A percentile compares a stretch with the other conserved stretches of the same genome.
These are phyloP conservation scores for Thalia dealbata DNA, from an alignment of 176 grass and related monocot species.

Conservation along the genomic window DNA sequence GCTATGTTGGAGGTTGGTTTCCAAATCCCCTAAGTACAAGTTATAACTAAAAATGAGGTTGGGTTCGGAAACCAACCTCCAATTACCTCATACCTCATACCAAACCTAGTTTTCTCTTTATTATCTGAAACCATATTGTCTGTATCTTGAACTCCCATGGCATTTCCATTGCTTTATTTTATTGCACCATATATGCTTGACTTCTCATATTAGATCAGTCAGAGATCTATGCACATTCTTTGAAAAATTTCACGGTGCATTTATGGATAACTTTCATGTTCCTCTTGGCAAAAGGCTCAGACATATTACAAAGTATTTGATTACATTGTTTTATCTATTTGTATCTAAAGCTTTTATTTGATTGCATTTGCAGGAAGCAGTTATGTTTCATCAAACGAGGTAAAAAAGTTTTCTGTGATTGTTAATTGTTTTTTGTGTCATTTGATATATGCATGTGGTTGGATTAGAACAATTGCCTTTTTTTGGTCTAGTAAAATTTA, in stretches of 20 bases:
- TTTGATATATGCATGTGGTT: neutral
- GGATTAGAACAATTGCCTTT: no score
- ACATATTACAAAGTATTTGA: slow-evolving; percentile 24
- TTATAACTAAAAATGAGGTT: no score
- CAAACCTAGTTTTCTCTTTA: no score
- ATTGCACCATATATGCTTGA: slow-evolving; percentile 1
- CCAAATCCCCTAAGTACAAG: no score
- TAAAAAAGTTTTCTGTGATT: slow-evolving; percentile 14
- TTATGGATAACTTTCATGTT: slow-evolving; percentile 75
- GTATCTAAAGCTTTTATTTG: slow-evolving; percentile 30
- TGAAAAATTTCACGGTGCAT: slow-evolving; percentile 83
- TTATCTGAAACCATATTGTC: neutral
- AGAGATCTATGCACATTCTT: slow-evolving; percentile 71
- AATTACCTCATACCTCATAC: no score
- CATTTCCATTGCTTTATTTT: neutral
- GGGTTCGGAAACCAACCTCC: no score
- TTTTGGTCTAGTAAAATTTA: no score
- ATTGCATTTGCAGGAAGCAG: slow-evolving; percentile 51
- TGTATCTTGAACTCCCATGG: no score
- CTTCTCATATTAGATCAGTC: slow-evolving; percentile 67
- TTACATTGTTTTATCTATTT: slow-evolving; percentile 6
- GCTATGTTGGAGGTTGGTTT: no score
- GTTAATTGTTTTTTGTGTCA: neutral
- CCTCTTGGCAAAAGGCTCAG: slow-evolving; percentile 51
- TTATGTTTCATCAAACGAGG: slow-evolving; percentile 52